phyloP scores from a whole-genome alignment of 306 rosid species.

The Prunus salicina region DNA sequence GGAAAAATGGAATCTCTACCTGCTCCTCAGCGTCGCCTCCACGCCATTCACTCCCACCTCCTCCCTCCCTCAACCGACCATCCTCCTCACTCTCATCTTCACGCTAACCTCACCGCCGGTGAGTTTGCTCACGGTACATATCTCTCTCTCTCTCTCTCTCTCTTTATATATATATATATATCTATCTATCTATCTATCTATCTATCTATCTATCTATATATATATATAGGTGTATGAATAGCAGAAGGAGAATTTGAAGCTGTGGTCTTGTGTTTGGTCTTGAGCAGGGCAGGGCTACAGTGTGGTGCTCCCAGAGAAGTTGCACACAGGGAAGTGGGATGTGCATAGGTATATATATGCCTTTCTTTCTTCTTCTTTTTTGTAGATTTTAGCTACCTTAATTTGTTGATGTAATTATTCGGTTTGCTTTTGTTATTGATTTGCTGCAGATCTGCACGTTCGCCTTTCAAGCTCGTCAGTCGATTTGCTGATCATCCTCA shows the following conservation, averaged over 20 bases:
- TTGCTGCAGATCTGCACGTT: slow-evolving; percentile 54
- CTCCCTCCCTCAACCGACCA: slow-evolving; percentile 28
- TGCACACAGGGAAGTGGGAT: slow-evolving; percentile 85
- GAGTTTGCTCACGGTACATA: slow-evolving; percentile 56
- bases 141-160: too few species aligned
- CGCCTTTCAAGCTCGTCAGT: slow-evolving; percentile 64
- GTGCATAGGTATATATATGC: slow-evolving; percentile 58
- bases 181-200: not conserved
- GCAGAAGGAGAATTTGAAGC: not conserved
- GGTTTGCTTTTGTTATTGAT: not conserved
- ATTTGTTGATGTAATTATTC: too few species aligned
- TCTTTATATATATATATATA: too few species aligned
- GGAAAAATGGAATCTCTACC: slow-evolving; percentile 46
- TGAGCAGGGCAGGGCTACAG: slow-evolving; percentile 74
- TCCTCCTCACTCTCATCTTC: slow-evolving; percentile 44
- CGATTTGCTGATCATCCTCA: slow-evolving; percentile 74
- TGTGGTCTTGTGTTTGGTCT: not conserved
- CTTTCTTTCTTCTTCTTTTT: slow-evolving; percentile 17
- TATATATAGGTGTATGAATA: not conserved
- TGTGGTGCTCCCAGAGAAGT: slow-evolving; percentile 84
- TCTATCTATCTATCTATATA: not conserved
- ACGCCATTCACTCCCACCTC: slow-evolving; percentile 57
- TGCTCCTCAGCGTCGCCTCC: slow-evolving; percentile 70
- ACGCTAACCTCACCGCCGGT: slow-evolving; percentile 52
- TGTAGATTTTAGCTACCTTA: not conserved